Base-by-base conservation (phyloP, 2,329 filamentous ascomycete genomes). In the Emericellopsis cladophorae region DNA sequence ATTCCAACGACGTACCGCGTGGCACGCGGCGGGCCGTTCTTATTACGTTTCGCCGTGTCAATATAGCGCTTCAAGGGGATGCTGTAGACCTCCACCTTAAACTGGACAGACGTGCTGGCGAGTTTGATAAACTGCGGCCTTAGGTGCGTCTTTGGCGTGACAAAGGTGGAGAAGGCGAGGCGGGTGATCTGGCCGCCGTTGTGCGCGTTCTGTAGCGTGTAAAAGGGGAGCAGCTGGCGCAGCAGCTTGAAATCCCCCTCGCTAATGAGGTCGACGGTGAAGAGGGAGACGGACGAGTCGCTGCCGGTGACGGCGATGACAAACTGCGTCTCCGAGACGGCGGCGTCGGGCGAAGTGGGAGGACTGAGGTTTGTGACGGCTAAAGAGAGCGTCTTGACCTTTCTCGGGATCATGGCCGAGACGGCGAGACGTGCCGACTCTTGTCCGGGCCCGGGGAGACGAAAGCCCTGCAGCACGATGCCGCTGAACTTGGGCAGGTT, bases 231-330 rank as follows among this genome's bases (percentile, higher is more conserved):
- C 32, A 80, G 62, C 44, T 73, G 64, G 42, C 62, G 53, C 35
- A 79, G 59, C 31, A 79, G 56, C 33, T 70, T 66, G 37, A 76
- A 56, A 8, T 58, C 56, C 18, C 56, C 57, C 26, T 65, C 57
- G 15, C 60, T 55, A 44, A 66, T 66, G 54, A 86, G 84, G 48
- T 93, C 83, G 43, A 94, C 64, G 1, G 85, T 89, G 58, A 81
- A 83, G 23, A 95, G 64, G 5, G 76, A 76, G 48, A 95, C 80
- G 10, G 85, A 87, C 45, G 79, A 78, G 57, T 93, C 84, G 50
- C 84, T 82, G 8, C 81, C 82, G 3, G 84, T 84, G 12, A 93
- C 77, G 7, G 88, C 89, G 48, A 95, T 71, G 37, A 83, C 74
- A 48, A 87, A 83, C 60, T 95, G 87, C 37, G 80, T 75, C 44